A percentile compares a stretch with the other conserved stretches of the same genome.
Evolutionary conservation across 2,329 filamentous ascomycete genomes (phyloP).

Genomic region (Purpureocillium takamizusanense): DNA sequence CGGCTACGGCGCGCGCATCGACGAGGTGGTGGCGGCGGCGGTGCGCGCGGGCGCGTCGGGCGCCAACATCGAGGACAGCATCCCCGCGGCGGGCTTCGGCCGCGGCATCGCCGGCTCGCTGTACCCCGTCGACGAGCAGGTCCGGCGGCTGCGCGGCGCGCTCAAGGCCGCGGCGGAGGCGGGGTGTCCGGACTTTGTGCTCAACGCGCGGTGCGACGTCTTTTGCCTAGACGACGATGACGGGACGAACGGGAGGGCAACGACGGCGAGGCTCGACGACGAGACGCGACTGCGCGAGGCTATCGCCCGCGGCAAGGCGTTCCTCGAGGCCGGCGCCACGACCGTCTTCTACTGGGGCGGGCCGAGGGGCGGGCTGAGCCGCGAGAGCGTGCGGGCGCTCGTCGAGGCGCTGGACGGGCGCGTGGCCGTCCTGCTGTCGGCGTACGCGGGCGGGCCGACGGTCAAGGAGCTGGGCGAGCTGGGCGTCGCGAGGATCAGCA

Average conservation of each 20-base stretch:
- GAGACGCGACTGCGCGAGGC: slow-evolving; percentile 34
- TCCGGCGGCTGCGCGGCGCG: slow-evolving; percentile 32
- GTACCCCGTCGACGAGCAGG: slow-evolving; percentile 33
- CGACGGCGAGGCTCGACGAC: slow-evolving; percentile 15
- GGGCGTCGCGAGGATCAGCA: slow-evolving; percentile 45
- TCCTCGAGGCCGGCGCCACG: slow-evolving; percentile 46
- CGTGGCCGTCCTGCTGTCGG: slow-evolving; percentile 37
- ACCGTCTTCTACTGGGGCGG: slow-evolving; percentile 55
- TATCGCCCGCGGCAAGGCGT: slow-evolving; percentile 44
- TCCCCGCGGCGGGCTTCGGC: slow-evolving; percentile 23
- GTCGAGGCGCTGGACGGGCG: slow-evolving; percentile 38
- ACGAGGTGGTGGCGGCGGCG: slow-evolving; percentile 31
- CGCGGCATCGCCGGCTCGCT: slow-evolving; percentile 21
- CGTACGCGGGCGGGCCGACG: slow-evolving; percentile 27
- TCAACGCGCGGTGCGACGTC: slow-evolving; percentile 51
- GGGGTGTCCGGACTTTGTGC: slow-evolving; percentile 44
- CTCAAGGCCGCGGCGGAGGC: slow-evolving; percentile 31
- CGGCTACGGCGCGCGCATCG: slow-evolving; percentile 42
- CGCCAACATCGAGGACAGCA: slow-evolving; percentile 49
- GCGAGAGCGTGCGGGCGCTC: slow-evolving; percentile 19
- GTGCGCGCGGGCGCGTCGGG: slow-evolving; percentile 46
- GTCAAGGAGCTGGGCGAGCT: slow-evolving; percentile 34
- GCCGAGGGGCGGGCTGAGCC: slow-evolving; percentile 26
- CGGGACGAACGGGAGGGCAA: too few relatives aligned
- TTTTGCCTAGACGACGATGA: slow-evolving; percentile 24